These are phyloP conservation scores for Herpetomonas muscarum DNA, from an alignment of 208 protist species.

Conservation along the genomic window DNA sequence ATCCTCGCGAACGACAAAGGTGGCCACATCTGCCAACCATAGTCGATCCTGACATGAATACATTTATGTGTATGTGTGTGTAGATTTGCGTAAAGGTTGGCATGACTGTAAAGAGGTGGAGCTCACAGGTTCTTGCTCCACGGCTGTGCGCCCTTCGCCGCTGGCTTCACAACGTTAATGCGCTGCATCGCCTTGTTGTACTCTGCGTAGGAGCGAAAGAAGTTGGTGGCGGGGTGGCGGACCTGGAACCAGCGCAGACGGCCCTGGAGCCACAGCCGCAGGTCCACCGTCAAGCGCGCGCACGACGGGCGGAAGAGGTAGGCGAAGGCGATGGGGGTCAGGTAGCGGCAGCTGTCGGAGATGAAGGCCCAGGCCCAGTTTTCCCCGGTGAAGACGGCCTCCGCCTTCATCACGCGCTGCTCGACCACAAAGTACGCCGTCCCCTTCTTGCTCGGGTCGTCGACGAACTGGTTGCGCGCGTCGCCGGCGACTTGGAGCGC, in stretches of 20 bases:
- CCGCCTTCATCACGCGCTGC: slow-evolving; percentile 81
- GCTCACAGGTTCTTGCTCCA: slow-evolving; percentile 81
- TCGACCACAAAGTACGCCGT: slow-evolving; percentile 83
- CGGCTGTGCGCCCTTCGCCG: slow-evolving; percentile 56
- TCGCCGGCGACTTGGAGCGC: slow-evolving; percentile 56
- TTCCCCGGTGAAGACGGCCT: slow-evolving; percentile 81
- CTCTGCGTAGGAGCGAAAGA: slow-evolving; percentile 84
- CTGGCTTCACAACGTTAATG: slow-evolving; percentile 77
- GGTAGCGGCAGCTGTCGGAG: slow-evolving; percentile 79
- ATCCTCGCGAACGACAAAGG: too few species aligned
- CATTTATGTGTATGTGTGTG: too few species aligned
- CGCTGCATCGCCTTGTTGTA: slow-evolving; percentile 74
- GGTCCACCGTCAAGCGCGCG: slow-evolving; percentile 58
- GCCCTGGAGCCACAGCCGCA: slow-evolving; percentile 57
- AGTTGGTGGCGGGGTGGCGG: slow-evolving; percentile 82
- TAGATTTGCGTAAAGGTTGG: too few species aligned
- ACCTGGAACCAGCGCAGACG: slow-evolving; percentile 70
- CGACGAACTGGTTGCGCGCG: slow-evolving; percentile 76
- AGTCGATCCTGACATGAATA: too few species aligned
- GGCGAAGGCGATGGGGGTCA: slow-evolving; percentile 54
- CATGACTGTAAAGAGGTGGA: too few species aligned
- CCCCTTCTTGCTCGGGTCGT: slow-evolving; percentile 55
- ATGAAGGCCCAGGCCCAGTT: slow-evolving; percentile 90
- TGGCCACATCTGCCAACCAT: too few species aligned
- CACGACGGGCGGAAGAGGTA: slow-evolving; percentile 79